Evolutionary conservation across 345 rosid species (phyloP).

Genomic region (Corchorus olitorius): DNA sequence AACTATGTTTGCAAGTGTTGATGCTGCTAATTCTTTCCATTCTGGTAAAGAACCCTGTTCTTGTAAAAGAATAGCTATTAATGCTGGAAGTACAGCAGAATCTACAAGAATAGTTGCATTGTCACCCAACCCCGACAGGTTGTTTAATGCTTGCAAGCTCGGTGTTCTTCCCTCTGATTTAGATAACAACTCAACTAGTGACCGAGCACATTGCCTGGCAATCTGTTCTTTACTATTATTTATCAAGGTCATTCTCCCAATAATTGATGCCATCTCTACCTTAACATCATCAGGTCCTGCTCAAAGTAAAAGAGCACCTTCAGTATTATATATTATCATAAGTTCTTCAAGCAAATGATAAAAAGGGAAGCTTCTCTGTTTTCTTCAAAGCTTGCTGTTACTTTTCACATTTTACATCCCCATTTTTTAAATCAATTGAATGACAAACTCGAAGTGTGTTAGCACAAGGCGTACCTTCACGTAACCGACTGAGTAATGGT

Average conservation of each 20-base stretch:
- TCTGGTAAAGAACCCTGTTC: constrained; percentile 26
- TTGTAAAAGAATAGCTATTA: constrained; percentile 36
- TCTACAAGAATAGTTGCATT: constrained; percentile 43
- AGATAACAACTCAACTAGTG: constrained; percentile 34
- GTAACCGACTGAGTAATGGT: constrained; percentile 40
- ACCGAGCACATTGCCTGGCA: constrained; percentile 36
- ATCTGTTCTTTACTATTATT: constrained; percentile 41
- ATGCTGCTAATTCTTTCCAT: constrained; percentile 38
- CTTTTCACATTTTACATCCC: neutral
- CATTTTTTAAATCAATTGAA: neutral
- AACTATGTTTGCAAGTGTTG: constrained; percentile 41
- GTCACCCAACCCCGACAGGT: constrained; percentile 44
- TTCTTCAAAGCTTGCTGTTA: neutral
- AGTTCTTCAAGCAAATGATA: constrained; percentile 4
- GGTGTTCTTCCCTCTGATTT: constrained; percentile 34
- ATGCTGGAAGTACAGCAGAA: constrained; percentile 40
- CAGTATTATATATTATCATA: neutral
- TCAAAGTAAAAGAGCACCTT: constrained; percentile 13
- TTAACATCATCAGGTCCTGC: constrained; percentile 43
- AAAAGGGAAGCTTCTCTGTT: constrained; percentile 2
- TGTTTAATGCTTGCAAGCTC: constrained; percentile 42
- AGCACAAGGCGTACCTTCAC: constrained; percentile 27
- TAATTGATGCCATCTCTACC: constrained; percentile 43
- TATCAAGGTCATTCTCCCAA: constrained; percentile 46
- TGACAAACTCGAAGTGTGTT: constrained; percentile 12